Evolutionary conservation across 345 rosid species (phyloP).

Genomic region (Syzygium oleosum): DNA sequence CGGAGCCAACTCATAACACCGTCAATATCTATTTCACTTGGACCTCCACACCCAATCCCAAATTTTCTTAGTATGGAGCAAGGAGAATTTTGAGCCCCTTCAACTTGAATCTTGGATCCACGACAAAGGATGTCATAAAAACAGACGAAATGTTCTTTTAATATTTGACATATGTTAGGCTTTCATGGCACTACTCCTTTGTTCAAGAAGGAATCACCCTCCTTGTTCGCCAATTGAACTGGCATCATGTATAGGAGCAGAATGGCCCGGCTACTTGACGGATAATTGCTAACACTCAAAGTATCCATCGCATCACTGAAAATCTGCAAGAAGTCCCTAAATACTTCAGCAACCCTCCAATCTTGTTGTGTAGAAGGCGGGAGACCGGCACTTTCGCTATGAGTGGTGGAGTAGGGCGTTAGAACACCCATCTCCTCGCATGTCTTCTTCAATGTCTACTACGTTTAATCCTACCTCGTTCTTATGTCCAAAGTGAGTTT

Average conservation of each 20-base stretch:
- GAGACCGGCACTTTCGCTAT: not conserved
- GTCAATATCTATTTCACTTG: not conserved
- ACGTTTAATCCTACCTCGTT: not conserved
- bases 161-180: not conserved
- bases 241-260: not conserved
- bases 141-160: not conserved
- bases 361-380: not conserved
- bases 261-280: not conserved
- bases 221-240: not conserved
- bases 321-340: not conserved
- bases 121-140: not conserved
- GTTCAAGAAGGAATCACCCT: not conserved
- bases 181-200: not conserved
- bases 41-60: not conserved
- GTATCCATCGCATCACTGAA: not conserved
- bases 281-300: not conserved
- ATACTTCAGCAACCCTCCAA: not conserved
- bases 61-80: not conserved
- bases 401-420: not conserved
- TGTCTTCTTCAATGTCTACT: not conserved
- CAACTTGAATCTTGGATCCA: not conserved
- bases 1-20: not conserved
- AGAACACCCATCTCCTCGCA: not conserved
- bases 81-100: not conserved
- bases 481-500: not conserved